These are phyloP conservation scores for Boletus insuetus DNA, from an alignment of 768 basidiomycete species.

Conservation along the genomic window DNA sequence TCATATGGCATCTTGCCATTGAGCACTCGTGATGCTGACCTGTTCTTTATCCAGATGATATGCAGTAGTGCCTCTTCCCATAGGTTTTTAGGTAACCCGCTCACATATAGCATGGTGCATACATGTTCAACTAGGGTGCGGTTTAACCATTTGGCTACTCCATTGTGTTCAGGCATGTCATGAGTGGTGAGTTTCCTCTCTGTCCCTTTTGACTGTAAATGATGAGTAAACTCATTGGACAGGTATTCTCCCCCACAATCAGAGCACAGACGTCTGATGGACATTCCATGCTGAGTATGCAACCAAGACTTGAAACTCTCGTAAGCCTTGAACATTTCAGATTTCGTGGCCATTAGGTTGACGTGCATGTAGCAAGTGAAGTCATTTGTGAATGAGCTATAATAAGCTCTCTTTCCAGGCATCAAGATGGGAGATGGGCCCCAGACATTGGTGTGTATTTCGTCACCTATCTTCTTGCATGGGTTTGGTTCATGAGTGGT, in stretches of 20 bases:
- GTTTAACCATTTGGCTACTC: not conserved
- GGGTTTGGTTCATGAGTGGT: not conserved
- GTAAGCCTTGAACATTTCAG: not conserved
- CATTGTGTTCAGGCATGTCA: not conserved
- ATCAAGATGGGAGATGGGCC: not conserved
- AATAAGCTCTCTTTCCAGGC: not conserved
- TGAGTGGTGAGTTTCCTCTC: not conserved
- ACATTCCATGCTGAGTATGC: not conserved
- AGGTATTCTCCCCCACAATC: not conserved
- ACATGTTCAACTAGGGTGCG: not conserved
- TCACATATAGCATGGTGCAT: not conserved
- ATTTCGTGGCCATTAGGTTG: not conserved
- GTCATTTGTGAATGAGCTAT: not conserved
- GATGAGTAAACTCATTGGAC: not conserved
- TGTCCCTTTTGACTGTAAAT: not conserved
- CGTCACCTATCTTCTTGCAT: not conserved
- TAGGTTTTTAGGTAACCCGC: not conserved
- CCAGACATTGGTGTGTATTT: not conserved
- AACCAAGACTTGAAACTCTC: not conserved
- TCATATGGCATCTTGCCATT: slow-evolving; percentile 8
- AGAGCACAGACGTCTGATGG: not conserved
- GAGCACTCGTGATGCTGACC: no score
- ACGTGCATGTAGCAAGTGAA: not conserved
- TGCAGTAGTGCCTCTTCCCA: not conserved
- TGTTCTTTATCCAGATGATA: not conserved